Evolutionary conservation across 2,329 filamentous ascomycete species (phyloP), one percentile per base, ranked within the genome.

Genomic region (Cladophialophora bantiana): DNA sequence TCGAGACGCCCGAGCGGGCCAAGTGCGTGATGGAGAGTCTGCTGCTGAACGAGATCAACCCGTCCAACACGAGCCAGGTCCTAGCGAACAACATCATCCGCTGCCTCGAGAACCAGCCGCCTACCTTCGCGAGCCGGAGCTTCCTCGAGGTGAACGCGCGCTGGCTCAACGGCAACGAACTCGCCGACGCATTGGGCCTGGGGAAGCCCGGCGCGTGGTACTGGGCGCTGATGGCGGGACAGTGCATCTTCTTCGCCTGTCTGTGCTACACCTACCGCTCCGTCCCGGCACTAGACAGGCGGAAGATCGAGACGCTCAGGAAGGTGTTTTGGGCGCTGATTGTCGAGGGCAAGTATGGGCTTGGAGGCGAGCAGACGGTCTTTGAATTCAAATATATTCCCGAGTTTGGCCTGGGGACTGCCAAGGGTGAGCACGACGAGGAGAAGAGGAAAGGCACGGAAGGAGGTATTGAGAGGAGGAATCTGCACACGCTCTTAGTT

Each of bases 41-140:
- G 1, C 76, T 92, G 18, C 78, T 86, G 34, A 83, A 88, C 34
- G 91, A 94, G 76, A 83, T 93, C 20, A 75, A 85, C 32, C 91
- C 91, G 0, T 88, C 86, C 0, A 78, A 83, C 0, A 90, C 85
- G 20, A 89, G 86, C 0, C 83, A 83, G 54, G 81, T 89, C 6
- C 82, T 94, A 32, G 90, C 90, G 2, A 90, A 90, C 76, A 94
- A 94, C 74, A 90, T 94, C 73, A 88, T 94, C 71, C 83, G 86
- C 3, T 85, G 86, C 2, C 81, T 94, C n/a, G 83, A 89, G 71
- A 82, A 84, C 58, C 85, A 87, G 48, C 86, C 90, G 0, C 91
- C 91, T 0, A 83, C 86, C 0, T 89, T 87, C 70, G 84, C 89
- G 0, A 89, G 87, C 1, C 83, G 85, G 5, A 85, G 87, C 55